A percentile compares a stretch with the other conserved stretches of the same genome.
phyloP scores from a whole-genome alignment of 176 grass and related monocot species.

The Alopecurus myosuroides region DNA sequence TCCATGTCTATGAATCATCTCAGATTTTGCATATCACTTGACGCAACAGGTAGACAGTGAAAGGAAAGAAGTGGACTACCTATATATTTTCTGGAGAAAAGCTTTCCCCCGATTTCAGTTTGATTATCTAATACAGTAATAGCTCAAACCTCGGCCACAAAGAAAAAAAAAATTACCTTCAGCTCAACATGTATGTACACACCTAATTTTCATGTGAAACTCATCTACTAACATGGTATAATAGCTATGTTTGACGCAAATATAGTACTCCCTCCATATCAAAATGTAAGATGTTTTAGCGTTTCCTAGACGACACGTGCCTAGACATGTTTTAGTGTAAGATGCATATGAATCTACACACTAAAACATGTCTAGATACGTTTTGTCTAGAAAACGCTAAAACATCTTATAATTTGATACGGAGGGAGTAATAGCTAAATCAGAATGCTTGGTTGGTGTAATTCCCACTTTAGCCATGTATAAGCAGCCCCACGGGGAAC shows the following conservation, averaged over 20 bases:
- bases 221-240: background rate
- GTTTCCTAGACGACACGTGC: no score
- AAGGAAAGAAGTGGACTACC: background rate
- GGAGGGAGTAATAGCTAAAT: conserved; percentile 10
- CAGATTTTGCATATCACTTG: background rate
- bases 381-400: no score
- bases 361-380: no score
- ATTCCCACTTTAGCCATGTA: background rate
- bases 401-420: no score
- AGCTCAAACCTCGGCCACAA: background rate
- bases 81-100: no score
- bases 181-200: background rate
- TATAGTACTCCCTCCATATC: no score
- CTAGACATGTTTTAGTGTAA: no score
- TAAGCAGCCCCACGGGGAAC: background rate
- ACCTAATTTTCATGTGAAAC: background rate
- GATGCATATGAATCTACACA: no score
- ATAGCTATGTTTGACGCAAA: background rate
- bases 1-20: background rate
- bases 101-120: no score
- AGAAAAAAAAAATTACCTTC: background rate
- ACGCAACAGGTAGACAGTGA: background rate
- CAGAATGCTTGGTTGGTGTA: background rate
- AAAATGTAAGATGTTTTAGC: no score
- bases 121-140: background rate